Base-by-base conservation (phyloP, 495 filamentous ascomycete species). In the Aspergillus ostianus region DNA sequence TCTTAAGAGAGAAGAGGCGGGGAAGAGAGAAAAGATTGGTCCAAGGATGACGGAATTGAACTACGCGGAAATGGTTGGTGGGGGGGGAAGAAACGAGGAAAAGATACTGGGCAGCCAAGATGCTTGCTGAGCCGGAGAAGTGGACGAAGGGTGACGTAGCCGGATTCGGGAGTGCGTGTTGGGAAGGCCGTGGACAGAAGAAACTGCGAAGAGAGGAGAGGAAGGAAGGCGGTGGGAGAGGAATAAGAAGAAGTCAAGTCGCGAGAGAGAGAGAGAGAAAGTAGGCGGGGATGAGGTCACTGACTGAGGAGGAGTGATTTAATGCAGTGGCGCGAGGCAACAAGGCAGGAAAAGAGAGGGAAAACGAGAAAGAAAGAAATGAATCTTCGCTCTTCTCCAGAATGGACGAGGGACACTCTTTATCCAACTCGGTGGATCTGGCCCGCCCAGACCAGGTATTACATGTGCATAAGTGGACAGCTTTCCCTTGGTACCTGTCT, bases 111-210 rank as follows among this genome's bases (percentile, higher is more conserved):
- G 52, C 55, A 57, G 36, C 36, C 56, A 61, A 47, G 62, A 59
- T 58, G 56, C 36, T 57, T 57, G 56, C 59, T 63, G 12, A 62
- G 61, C 53, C 59, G 69, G 65, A 70, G 66, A 61, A 67, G 36
- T 41, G 36, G 36, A 41, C 13, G 36, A 2, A 19, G 17, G 17
- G 47, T 73, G 70, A 73, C 72, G 72, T 73, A 73, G 59, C 48
- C 29, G 27, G 21, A 48, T 51, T 58, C 27, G 58, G 57, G 53
- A 32, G 47, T 20, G 47, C 47, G 47, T 20, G 23, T 49, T 20
- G 47, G 23, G 6, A 49, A 49, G 47, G 23, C 7, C 4, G 23
- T 20, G 47, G n/a, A 6, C 7, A 13, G n/a, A 12, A 23, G 15
- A 13, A 13, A 23, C 13, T 2, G 7, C 10, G 27, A 27, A 29